Conservation (phyloP, 2,329 filamentous ascomycete species). For the Microdochium trichocladiopsis region DNA sequence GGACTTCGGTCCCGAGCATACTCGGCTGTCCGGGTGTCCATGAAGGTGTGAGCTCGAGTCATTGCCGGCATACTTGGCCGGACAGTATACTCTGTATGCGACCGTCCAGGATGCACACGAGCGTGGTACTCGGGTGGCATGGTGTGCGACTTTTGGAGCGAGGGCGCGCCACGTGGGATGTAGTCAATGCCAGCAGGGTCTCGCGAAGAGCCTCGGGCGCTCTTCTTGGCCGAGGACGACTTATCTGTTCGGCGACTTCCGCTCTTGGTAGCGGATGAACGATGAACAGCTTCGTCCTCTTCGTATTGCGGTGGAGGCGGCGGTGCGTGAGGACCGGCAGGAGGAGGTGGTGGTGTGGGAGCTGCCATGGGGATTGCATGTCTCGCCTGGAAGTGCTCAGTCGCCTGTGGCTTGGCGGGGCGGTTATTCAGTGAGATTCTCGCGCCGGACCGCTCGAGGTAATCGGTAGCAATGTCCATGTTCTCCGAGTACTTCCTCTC, state of each 20-base stretch:
- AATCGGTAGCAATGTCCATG: conserved; percentile 16
- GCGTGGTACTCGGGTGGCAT: conserved; percentile 4
- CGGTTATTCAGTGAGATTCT: conserved; percentile 8
- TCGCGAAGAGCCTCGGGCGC: conserved; percentile 8
- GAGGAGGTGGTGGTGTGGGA: conserved; percentile 21
- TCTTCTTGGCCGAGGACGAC: conserved; percentile 16
- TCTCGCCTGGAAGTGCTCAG: conserved; percentile 2
- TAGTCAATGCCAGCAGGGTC: conserved; percentile 14
- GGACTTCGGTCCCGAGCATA: conserved; percentile 13
- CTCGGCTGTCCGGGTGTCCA: conserved; percentile 10
- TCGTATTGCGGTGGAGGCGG: conserved; percentile 10
- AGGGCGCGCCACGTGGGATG: conserved; percentile 6
- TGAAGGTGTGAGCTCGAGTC: conserved; percentile 12
- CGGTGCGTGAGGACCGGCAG: conserved; percentile 11
- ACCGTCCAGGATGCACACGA: conserved; percentile 3
- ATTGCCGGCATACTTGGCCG: not conserved
- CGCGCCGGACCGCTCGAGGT: conserved; percentile 17
- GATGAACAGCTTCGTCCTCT: conserved; percentile 15
- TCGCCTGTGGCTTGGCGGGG: conserved; percentile 16
- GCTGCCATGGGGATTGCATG: conserved; percentile 11
- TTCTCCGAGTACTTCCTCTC: conserved; percentile 16
- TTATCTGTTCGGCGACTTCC: conserved; percentile 19
- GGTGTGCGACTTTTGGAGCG: conserved; percentile 12
- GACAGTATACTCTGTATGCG: conserved; percentile 8
- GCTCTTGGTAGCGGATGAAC: conserved; percentile 13